These are phyloP conservation scores for Podospora bellae-mahoneyi DNA, from an alignment of 495 filamentous ascomycete genomes.

Conservation along the genomic window DNA sequence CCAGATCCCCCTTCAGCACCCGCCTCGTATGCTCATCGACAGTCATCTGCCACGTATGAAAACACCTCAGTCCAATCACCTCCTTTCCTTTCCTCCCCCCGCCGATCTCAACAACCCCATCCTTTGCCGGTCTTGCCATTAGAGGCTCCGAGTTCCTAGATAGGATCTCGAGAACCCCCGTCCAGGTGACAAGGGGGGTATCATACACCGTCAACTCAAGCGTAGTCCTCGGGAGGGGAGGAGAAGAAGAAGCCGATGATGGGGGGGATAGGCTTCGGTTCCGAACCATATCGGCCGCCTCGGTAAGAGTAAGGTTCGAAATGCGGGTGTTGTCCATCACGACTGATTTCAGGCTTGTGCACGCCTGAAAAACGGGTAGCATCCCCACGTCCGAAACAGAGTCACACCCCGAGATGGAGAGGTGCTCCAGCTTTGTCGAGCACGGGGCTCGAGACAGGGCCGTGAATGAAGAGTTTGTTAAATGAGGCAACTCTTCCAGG, in stretches of 20 bases:
- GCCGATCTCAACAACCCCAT: background rate
- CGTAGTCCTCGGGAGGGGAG: constrained; percentile 45
- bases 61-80: constrained; percentile 84
- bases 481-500: constrained; percentile 73
- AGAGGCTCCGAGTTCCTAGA: constrained; percentile 72
- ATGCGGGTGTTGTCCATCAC: constrained; percentile 94
- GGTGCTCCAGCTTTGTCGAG: constrained; percentile 64
- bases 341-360: constrained; percentile 62
- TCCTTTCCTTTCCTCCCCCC: constrained; percentile 34
- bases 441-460: constrained; percentile 73
- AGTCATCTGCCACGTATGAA: constrained; percentile 91
- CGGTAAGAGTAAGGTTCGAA: constrained; percentile 80
- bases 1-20: constrained; percentile 69
- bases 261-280: constrained; percentile 48
- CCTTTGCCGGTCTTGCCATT: constrained; percentile 13
- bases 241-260: background rate
- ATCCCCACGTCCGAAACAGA: constrained; percentile 79
- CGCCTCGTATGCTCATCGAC: constrained; percentile 88
- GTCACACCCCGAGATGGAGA: constrained; percentile 89
- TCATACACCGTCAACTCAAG: constrained; percentile 85
- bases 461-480: constrained; percentile 71
- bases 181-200: constrained; percentile 87
- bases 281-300: constrained; percentile 74
- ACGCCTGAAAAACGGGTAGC: constrained; percentile 75
- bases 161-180: constrained; percentile 80